phyloP scores from a whole-genome alignment of 176 grass and related monocot species.

The Lolium rigidum region DNA sequence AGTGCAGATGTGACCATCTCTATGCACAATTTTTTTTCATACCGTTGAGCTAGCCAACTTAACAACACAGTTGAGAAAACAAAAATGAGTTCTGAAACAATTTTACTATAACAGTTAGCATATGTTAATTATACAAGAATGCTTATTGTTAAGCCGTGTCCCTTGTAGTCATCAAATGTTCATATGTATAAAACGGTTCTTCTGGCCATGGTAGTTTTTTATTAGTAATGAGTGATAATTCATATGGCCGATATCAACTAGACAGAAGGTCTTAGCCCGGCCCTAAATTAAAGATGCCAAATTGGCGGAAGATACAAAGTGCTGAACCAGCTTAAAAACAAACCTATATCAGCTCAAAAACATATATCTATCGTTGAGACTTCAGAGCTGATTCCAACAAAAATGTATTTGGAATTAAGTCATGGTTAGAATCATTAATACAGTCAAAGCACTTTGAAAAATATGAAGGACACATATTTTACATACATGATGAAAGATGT shows the following conservation, averaged over 20 bases:
- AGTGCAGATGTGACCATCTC: slow-evolving; percentile 5
- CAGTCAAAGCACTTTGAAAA: neutral
- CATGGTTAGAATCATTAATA: slow-evolving; percentile 12
- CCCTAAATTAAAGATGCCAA: too few relatives aligned
- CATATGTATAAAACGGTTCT: neutral
- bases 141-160: neutral
- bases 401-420: neutral
- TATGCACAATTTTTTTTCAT: slow-evolving; percentile 12
- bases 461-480: slow-evolving; percentile 13
- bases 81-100: slow-evolving; percentile 2
- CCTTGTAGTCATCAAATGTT: neutral
- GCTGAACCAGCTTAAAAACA: too few relatives aligned
- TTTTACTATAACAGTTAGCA: neutral
- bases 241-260: neutral
- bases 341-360: neutral
- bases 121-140: slow-evolving; percentile 4
- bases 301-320: too few relatives aligned
- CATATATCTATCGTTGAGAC: slow-evolving; percentile 5
- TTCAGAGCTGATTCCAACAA: slow-evolving; percentile 16
- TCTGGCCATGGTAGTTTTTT: neutral
- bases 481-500: slow-evolving; percentile 92
- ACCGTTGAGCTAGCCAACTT: neutral
- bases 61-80: slow-evolving; percentile 6
- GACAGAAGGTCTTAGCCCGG: too few relatives aligned
- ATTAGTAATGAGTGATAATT: slow-evolving; percentile 15